Percentiles rank a stretch among this genome's conserved stretches.
Conservation (phyloP, 2,329 filamentous ascomycete genomes). For the Fusarium sp. region DNA sequence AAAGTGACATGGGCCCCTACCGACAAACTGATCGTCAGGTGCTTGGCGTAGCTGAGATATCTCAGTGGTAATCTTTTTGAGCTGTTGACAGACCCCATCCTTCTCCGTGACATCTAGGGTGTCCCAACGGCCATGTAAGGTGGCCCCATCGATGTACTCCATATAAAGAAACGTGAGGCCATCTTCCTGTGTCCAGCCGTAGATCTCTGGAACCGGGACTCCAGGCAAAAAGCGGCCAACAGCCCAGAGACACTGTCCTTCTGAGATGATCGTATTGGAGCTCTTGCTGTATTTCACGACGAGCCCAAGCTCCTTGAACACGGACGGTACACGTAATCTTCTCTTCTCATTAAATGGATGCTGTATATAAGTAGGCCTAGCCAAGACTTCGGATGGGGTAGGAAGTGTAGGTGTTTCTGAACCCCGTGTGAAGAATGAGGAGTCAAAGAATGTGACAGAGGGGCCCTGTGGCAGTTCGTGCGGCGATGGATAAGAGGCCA, state of each 20-base stretch:
- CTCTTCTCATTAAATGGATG: not conserved
- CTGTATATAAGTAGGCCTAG: not conserved
- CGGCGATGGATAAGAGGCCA: not conserved
- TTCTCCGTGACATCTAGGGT: slow-evolving; percentile 2
- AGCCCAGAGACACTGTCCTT: not conserved
- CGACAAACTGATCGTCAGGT: not conserved
- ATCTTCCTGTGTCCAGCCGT: slow-evolving; percentile 13
- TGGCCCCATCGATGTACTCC: slow-evolving; percentile 9
- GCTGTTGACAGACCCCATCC: slow-evolving; percentile 4
- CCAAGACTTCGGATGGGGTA: slow-evolving; percentile 2
- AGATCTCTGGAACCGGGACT: slow-evolving; percentile 35
- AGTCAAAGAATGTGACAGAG: not conserved
- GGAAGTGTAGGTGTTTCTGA: not conserved
- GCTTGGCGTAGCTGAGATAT: slow-evolving; percentile 4
- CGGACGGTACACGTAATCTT: not conserved
- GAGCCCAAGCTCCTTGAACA: slow-evolving; percentile 24
- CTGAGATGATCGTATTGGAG: not conserved
- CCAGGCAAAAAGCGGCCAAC: slow-evolving; percentile 4
- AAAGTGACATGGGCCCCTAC: not conserved
- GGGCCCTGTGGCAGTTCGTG: not conserved
- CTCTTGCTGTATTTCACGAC: slow-evolving; percentile 24
- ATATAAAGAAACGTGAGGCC: slow-evolving; percentile 18
- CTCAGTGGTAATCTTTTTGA: not conserved
- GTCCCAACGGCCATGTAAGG: slow-evolving; percentile 13
- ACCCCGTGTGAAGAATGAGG: not conserved